phyloP scores from a whole-genome alignment of 768 basidiomycete species.

The Phylloporus sp. region DNA sequence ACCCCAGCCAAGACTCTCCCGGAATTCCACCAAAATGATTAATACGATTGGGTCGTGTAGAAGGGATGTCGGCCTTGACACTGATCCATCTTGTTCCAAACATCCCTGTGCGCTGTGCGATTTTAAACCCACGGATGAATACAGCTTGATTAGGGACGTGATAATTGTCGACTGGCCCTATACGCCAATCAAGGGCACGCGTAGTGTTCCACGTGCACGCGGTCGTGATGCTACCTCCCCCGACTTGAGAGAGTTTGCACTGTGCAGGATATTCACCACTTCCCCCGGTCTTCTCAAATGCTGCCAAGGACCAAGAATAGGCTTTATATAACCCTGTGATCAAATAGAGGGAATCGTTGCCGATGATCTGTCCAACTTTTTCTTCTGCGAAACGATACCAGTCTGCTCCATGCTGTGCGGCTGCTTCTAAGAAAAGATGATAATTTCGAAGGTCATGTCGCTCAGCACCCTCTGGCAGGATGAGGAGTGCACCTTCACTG shows the following conservation, averaged over 20 bases:
- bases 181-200: conserved; percentile 1
- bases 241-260: conserved; percentile 4
- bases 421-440: conserved; percentile 14
- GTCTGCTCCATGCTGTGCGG: conserved; percentile 15
- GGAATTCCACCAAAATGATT: not conserved
- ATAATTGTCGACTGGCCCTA: not conserved
- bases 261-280: not conserved
- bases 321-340: conserved; percentile 16
- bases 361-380: conserved; percentile 11
- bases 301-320: conserved; percentile 28
- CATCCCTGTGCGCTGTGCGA: conserved; percentile 1
- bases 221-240: not conserved
- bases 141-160: conserved; percentile 16
- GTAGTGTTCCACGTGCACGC: conserved; percentile 8
- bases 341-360: conserved; percentile 27
- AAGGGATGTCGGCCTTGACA: not conserved
- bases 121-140: conserved; percentile 23
- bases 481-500: conserved; percentile 28
- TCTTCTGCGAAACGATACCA: conserved; percentile 29
- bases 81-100: conserved; percentile 1
- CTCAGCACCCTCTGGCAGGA: conserved; percentile 28
- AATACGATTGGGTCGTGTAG: not conserved
- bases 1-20: not conserved
- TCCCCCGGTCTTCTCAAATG: conserved; percentile 6
- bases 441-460: conserved; percentile 20